A percentile compares a stretch with the other conserved stretches of the same genome.
Conservation (phyloP, 768 basidiomycete species). For the Suillus sp. region DNA sequence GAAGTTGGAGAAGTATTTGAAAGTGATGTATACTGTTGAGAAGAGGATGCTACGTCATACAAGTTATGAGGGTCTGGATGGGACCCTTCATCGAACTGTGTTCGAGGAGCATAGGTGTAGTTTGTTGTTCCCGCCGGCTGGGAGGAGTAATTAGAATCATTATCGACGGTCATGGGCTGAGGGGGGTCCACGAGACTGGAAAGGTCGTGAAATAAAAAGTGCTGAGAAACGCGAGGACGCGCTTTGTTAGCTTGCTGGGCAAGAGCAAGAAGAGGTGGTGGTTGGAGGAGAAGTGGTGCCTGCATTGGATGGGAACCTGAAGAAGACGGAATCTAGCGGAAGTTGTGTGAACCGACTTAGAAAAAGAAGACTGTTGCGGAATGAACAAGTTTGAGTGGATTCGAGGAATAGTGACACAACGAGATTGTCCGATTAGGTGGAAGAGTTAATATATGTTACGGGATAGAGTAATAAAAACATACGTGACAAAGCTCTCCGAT, state of each 20-base stretch:
- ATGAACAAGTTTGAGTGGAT: slow-evolving; percentile 18
- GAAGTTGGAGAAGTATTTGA: slow-evolving; percentile 21
- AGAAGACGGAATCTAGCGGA: slow-evolving; percentile 17
- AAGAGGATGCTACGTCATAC: slow-evolving; percentile 29
- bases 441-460: slow-evolving; percentile 33
- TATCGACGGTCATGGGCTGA: slow-evolving; percentile 39
- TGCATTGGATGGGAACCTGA: slow-evolving; percentile 24
- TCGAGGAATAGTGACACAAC: slow-evolving; percentile 25
- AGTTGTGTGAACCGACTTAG: slow-evolving; percentile 18
- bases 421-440: slow-evolving; percentile 29
- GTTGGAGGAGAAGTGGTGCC: slow-evolving; percentile 30
- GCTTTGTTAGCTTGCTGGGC: slow-evolving; percentile 1
- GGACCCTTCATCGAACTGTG: slow-evolving; percentile 34
- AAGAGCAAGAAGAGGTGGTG: slow-evolving; percentile 26
- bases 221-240: slow-evolving; percentile 19
- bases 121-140: slow-evolving; percentile 40
- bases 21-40: slow-evolving; percentile 20
- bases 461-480: slow-evolving; percentile 18
- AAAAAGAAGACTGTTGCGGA: slow-evolving; percentile 24
- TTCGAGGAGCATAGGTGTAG: slow-evolving; percentile 35
- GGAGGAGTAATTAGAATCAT: slow-evolving; percentile 32
- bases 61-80: slow-evolving; percentile 36
- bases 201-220: slow-evolving; percentile 28
- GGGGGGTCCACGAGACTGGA: slow-evolving; percentile 27
- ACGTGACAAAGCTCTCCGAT: slow-evolving; percentile 24